Percentiles rank a stretch among this genome's conserved stretches.
These are phyloP conservation scores for Ascocoryne sarcoides DNA, from an alignment of 2,329 filamentous ascomycete genomes.

Conservation along the genomic window DNA sequence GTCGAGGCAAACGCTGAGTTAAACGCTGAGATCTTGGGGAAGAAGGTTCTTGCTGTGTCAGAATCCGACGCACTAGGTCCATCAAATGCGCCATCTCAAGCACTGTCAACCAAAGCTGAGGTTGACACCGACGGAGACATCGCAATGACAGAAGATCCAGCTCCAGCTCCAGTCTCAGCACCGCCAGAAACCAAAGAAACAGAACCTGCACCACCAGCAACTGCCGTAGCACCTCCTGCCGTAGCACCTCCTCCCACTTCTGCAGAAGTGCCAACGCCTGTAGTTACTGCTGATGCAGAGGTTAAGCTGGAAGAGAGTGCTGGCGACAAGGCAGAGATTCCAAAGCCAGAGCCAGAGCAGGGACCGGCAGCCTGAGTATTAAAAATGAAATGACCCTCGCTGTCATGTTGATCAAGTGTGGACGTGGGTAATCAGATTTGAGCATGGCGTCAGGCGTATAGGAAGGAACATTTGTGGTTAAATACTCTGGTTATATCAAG, in stretches of 20 bases:
- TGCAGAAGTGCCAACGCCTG: conserved; percentile 1
- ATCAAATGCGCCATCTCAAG: conserved; percentile 25
- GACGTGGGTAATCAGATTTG: no score
- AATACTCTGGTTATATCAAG: not conserved
- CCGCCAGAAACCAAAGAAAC: conserved; percentile 1
- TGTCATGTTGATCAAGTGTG: no score
- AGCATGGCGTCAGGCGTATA: not conserved
- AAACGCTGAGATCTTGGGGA: conserved; percentile 25
- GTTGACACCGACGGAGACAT: conserved; percentile 28
- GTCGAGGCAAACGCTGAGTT: conserved; percentile 21
- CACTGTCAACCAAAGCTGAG: conserved; percentile 18
- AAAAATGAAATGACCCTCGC: no score
- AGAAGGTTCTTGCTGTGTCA: conserved; percentile 12
- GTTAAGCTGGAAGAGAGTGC: not conserved
- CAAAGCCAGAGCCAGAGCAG: not conserved
- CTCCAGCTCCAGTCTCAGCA: no score
- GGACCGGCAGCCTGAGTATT: no score
- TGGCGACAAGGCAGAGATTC: not conserved
- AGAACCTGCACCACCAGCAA: conserved; percentile 1
- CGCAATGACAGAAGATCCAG: conserved; percentile 24
- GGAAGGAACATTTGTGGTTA: not conserved
- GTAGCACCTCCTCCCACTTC: conserved; percentile 1
- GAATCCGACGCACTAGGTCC: conserved; percentile 7
- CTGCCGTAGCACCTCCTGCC: not conserved
- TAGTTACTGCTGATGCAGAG: not conserved